These are phyloP conservation scores for Suillus luteus DNA, from an alignment of 768 basidiomycete genomes.

Conservation along the genomic window DNA sequence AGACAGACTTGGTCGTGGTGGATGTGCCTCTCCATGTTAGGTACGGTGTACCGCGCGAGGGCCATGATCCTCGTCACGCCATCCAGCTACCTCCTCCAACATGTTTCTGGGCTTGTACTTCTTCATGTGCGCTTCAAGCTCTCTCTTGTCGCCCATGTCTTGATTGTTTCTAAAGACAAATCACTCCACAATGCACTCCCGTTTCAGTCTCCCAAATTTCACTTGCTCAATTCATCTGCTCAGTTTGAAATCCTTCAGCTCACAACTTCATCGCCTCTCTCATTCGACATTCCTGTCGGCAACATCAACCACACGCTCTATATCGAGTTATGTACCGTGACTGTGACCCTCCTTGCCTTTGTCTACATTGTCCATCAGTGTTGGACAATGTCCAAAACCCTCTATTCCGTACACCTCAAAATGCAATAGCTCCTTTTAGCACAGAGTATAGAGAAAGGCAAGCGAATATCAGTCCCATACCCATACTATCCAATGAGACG, in stretches of 20 bases:
- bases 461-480: slow-evolving; percentile 25
- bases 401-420: slow-evolving; percentile 28
- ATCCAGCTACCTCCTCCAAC: slow-evolving; percentile 30
- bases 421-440: slow-evolving; percentile 15
- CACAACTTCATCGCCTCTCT: neutral
- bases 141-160: neutral
- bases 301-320: slow-evolving; percentile 29
- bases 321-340: slow-evolving; percentile 41
- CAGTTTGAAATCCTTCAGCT: slow-evolving; percentile 19
- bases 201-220: slow-evolving; percentile 23
- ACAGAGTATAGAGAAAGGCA: slow-evolving; percentile 27
- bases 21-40: slow-evolving; percentile 48
- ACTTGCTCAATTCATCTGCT: slow-evolving; percentile 21
- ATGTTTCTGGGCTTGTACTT: slow-evolving; percentile 37
- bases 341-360: slow-evolving; percentile 34
- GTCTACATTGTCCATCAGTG: slow-evolving; percentile 34
- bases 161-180: slow-evolving; percentile 13
- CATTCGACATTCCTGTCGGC: slow-evolving; percentile 38
- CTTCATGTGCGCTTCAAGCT: slow-evolving; percentile 21
- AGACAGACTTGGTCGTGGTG: slow-evolving; percentile 20
- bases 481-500: slow-evolving; percentile 10
- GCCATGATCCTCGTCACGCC: slow-evolving; percentile 17
- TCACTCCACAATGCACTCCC: slow-evolving; percentile 13
- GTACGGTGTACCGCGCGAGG: slow-evolving; percentile 36
- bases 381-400: slow-evolving; percentile 24